These are phyloP conservation scores for Chalciporus pseudorubinellus DNA, from an alignment of 768 basidiomycete genomes.

Conservation along the genomic window DNA sequence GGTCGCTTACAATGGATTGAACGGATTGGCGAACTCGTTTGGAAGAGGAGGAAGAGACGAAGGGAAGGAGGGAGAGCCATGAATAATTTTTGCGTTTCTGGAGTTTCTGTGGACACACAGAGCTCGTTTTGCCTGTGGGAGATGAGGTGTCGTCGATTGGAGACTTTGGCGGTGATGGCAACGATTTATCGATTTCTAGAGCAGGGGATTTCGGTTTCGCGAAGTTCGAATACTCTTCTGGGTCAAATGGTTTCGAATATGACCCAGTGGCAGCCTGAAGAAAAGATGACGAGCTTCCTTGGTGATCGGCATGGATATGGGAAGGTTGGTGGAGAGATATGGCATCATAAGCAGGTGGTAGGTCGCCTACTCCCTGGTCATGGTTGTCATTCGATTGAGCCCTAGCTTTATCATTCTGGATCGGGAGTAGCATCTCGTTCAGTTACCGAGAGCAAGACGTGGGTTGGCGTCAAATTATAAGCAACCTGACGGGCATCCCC, in stretches of 20 bases:
- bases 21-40: conserved; percentile 53
- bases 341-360: conserved; percentile 18
- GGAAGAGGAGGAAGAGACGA: conserved; percentile 27
- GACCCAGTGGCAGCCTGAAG: neutral
- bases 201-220: neutral
- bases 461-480: neutral
- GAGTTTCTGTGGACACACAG: neutral
- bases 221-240: neutral
- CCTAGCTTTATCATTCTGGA: neutral
- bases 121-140: neutral
- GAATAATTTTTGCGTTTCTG: conserved; percentile 12
- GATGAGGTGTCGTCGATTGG: neutral
- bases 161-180: neutral
- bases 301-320: neutral
- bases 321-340: neutral
- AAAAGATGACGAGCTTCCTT: neutral
- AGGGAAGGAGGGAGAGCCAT: conserved; percentile 32
- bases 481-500: neutral
- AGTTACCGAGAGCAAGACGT: neutral
- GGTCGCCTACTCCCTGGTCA: neutral
- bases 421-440: neutral
- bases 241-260: neutral
- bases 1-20: conserved; percentile 50
- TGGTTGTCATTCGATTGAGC: neutral
- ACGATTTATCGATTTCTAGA: neutral